Conservation (phyloP, 2,329 filamentous ascomycete genomes). For the Colletotrichum spaethianum region DNA sequence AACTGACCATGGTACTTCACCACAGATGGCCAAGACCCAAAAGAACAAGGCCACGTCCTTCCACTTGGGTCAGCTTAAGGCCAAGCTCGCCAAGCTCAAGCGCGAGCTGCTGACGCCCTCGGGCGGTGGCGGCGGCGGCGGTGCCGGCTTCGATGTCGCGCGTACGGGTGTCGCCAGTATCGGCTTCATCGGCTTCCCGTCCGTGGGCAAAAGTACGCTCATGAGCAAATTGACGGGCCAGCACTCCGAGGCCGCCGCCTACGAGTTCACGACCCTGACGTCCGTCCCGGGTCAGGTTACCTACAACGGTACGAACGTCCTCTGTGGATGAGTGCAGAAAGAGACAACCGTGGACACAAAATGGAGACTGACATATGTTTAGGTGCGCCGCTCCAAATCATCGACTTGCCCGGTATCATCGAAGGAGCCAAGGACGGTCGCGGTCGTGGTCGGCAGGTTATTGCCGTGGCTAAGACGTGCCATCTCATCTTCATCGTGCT, state of each 20-base stretch:
- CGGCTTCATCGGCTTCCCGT: conserved; percentile 98
- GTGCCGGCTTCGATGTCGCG: conserved; percentile 95
- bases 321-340: neutral
- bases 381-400: conserved; percentile 95
- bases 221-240: conserved; percentile 96
- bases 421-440: conserved; percentile 98
- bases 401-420: conserved; percentile 98
- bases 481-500: conserved; percentile 98
- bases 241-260: conserved; percentile 96
- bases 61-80: conserved; percentile 96
- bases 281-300: conserved; percentile 96
- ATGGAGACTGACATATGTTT: neutral
- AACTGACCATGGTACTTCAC: conserved; percentile 10
- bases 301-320: conserved; percentile 79
- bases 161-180: conserved; percentile 97
- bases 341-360: neutral
- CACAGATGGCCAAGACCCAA: conserved; percentile 93
- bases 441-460: conserved; percentile 97
- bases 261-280: conserved; percentile 98
- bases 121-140: conserved; percentile 86
- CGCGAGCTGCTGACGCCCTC: conserved; percentile 92
- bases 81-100: conserved; percentile 98
- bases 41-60: conserved; percentile 97
- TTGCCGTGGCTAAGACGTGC: conserved; percentile 98
- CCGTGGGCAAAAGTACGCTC: conserved; percentile 97